Percentiles rank a stretch among this genome's conserved stretches.
phyloP scores from a whole-genome alignment of 1,139 yeast species.

The Martiniozyma asiatica region DNA sequence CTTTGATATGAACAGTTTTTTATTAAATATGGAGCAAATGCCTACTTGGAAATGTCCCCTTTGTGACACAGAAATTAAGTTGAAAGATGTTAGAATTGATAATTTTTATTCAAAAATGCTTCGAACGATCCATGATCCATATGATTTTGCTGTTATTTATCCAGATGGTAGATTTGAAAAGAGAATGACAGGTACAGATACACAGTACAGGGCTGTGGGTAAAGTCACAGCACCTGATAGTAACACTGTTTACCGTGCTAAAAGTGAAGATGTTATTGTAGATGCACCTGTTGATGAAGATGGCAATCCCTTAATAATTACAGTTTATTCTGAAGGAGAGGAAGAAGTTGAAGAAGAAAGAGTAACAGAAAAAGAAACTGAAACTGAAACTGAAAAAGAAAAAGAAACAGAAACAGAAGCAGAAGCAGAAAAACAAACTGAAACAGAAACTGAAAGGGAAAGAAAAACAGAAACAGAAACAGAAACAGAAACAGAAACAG shows the following conservation, averaged over 20 bases:
- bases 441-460: background rate
- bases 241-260: too few species aligned
- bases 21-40: conserved; percentile 47
- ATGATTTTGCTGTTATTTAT: conserved; percentile 42
- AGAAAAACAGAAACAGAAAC: background rate
- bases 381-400: background rate
- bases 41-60: conserved; percentile 65
- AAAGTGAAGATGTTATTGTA: conserved; percentile 5
- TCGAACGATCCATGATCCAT: conserved; percentile 29
- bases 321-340: too few species aligned
- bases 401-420: too few species aligned
- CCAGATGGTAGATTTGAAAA: conserved; percentile 50
- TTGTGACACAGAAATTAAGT: conserved; percentile 33
- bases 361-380: background rate
- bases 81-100: conserved; percentile 46
- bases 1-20: conserved; percentile 52
- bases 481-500: background rate
- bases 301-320: too few species aligned
- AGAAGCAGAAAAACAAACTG: background rate
- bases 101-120: conserved; percentile 49
- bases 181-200: conserved; percentile 1
- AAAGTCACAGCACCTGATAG: too few species aligned
- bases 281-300: conserved; percentile 7
- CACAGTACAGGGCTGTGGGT: conserved; percentile 3
- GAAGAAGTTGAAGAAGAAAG: background rate